phyloP scores from a whole-genome alignment of 2,329 filamentous ascomycete species.

The Juglanconis sp. region DNA sequence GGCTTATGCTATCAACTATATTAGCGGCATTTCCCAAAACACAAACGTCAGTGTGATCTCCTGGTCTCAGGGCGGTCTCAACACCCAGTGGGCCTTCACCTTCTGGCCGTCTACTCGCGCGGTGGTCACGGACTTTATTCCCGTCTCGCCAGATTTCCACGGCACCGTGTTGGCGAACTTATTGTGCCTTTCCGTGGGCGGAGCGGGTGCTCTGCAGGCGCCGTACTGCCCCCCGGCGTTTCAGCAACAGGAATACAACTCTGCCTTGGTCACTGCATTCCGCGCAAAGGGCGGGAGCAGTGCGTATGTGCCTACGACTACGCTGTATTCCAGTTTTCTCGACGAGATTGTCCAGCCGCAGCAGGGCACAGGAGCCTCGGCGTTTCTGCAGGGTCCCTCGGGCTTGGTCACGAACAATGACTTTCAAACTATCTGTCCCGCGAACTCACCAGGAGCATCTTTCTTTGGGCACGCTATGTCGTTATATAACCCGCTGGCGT shows the following conservation, averaged over 20 bases:
- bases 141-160: constrained; percentile 47
- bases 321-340: constrained; percentile 43
- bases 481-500: constrained; percentile 45
- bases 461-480: constrained; percentile 27
- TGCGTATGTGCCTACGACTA: constrained; percentile 53
- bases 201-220: neutral
- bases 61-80: constrained; percentile 51
- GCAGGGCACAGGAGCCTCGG: constrained; percentile 42
- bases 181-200: constrained; percentile 18
- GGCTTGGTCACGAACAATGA: constrained; percentile 46
- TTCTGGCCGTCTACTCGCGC: constrained; percentile 47
- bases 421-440: constrained; percentile 40
- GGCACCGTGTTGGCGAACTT: constrained; percentile 27
- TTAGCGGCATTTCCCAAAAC: neutral
- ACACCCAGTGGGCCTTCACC: constrained; percentile 52
- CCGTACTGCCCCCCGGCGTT: neutral
- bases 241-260: constrained; percentile 41
- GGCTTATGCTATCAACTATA: constrained; percentile 2
- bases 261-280: constrained; percentile 38
- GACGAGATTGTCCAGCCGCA: constrained; percentile 53
- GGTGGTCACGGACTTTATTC: constrained; percentile 43
- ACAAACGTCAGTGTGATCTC: constrained; percentile 12
- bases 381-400: constrained; percentile 36
- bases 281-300: constrained; percentile 43
- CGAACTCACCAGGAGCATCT: neutral